Base-by-base conservation (phyloP, 2,329 filamentous ascomycete genomes). In the Sclerotiophoma versabilis region DNA sequence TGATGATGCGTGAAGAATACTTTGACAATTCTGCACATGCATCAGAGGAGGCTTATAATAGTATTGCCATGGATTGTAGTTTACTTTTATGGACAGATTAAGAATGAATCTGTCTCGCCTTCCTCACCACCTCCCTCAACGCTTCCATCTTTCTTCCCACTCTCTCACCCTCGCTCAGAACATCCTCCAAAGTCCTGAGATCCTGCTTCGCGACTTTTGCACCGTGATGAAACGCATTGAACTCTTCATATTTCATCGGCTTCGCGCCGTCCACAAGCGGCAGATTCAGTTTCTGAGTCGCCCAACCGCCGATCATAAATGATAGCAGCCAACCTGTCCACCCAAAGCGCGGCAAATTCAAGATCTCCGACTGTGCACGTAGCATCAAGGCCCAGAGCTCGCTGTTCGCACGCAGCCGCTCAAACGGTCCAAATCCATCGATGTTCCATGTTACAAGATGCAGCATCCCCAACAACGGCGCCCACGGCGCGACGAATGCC, bases 171-270 rank as follows among this genome's bases (percentile, higher is more conserved):
- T 64, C 59, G 2, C 15, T 41, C 9, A 61, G 7, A 1, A 66
- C 1, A 10, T 63, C 57, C 23, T 63, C 49, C 20, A 68, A 17
- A 10, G 44, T 22, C 22, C 15, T 14, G 5, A 63, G 17, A 55
- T 66, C 63, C 37, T 68, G 63, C 38, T 60, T 55, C 8, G 46
- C 27, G 14, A 64, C 61, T 48, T 68, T 65, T 1, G 27, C 37
- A 3, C 64, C 64, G 54, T 66, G 61, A 39, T 66, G 63, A 43
- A 62, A 64, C 5, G 54, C 57, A 45, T 64, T 65, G 37, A 65
- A 68, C 44, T 64, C 58, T 29, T 58, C 44, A 19, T 43, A 53
- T 2, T n/a, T 37, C 30, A 44, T 2, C 12, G 61, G 59, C 26
- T 43, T 29, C 29, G 58, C 52, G n/a, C 43, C 29, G 44, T 57